Evolutionary conservation across 106 monocot species (phyloP), one percentile per base, ranked within the genome.

Genomic region (Dioscorea zingiberensis): DNA sequence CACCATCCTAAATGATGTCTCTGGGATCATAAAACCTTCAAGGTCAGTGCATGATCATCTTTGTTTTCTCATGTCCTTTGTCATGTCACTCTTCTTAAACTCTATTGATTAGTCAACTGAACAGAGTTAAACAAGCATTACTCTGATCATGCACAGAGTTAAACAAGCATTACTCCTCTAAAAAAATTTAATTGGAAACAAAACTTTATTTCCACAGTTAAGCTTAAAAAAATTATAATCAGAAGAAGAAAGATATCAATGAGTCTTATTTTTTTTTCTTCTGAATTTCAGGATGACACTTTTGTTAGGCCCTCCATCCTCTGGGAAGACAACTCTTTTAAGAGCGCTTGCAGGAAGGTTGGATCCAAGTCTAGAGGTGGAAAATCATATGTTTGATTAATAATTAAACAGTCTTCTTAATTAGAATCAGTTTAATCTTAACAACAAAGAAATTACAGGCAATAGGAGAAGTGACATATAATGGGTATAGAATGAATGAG

Each of bases 261-360:
- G 46, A 16, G 15, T 51, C 15, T 51, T 19, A 8, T 51, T 18
- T 13, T 19, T 18, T 51, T 9, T 51, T 51, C 26, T 1, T 18
- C 16, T 59, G 32, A 10, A 4, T 30, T 47, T 12, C 66, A 90
- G 90, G 69, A 84, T 91, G 87, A 84, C 91, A 19, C 78, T 91
- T 11, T 73, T 91, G 17, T 65, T 91, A 48, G 91, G 87, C 8
- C 91, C 91, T 13, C 87, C 86, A 1, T 73, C 84, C 1, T 91
- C 91, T 2, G 91, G 91, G 58, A 91, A 91, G 72, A 87, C 91
- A 7, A 87, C 87, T 11, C 68, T 91, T 2, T 62, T 91, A 1
- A 76, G 80, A 9, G 73, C 91, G 23, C 54, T 91, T 12, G 86
- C 91, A 0, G 91, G 91, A 30, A 86, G 76, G 48, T 62, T 81